Evolutionary conservation across 2,329 filamentous ascomycete genomes (phyloP).

Genomic region (Huntiella savannae): DNA sequence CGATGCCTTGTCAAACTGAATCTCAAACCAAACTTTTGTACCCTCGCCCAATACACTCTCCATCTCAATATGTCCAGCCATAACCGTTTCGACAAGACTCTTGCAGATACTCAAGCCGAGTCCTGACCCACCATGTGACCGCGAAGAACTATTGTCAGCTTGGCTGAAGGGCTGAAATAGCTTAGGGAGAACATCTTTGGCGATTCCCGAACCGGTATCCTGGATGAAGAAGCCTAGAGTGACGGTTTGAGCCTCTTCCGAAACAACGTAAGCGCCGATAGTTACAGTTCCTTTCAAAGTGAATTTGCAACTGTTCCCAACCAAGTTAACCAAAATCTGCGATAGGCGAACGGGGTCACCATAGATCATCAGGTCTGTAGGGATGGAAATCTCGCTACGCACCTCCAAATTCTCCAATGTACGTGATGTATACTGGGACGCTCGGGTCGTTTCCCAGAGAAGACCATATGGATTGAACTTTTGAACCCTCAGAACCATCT

Average conservation of each 20-base stretch:
- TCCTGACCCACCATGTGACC: slow-evolving; percentile 82
- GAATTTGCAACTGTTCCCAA: slow-evolving; percentile 88
- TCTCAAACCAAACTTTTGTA: slow-evolving; percentile 57
- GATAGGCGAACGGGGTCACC: slow-evolving; percentile 48
- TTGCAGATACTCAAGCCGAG: slow-evolving; percentile 89
- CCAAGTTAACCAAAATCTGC: slow-evolving; percentile 60
- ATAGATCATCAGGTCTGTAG: slow-evolving; percentile 49
- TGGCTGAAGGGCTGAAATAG: slow-evolving; percentile 87
- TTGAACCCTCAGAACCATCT: slow-evolving; percentile 62
- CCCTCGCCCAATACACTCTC: slow-evolving; percentile 56
- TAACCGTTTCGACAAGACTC: slow-evolving; percentile 78
- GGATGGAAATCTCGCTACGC: slow-evolving; percentile 49
- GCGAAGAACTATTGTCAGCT: slow-evolving; percentile 73
- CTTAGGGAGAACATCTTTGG: slow-evolving; percentile 61
- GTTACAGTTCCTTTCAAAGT: slow-evolving; percentile 74
- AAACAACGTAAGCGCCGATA: slow-evolving; percentile 55
- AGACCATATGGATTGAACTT: slow-evolving; percentile 49
- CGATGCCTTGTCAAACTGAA: slow-evolving; percentile 55
- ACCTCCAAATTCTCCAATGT: slow-evolving; percentile 45
- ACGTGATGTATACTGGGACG: slow-evolving; percentile 45
- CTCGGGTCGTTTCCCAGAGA: slow-evolving; percentile 46
- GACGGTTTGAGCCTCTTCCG: slow-evolving; percentile 49
- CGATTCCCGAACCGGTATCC: slow-evolving; percentile 84
- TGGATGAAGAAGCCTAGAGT: slow-evolving; percentile 69
- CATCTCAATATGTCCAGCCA: slow-evolving; percentile 68